These are phyloP conservation scores for Cyanodermella asteris DNA, from an alignment of 2,329 filamentous ascomycete species.

Conservation along the genomic window DNA sequence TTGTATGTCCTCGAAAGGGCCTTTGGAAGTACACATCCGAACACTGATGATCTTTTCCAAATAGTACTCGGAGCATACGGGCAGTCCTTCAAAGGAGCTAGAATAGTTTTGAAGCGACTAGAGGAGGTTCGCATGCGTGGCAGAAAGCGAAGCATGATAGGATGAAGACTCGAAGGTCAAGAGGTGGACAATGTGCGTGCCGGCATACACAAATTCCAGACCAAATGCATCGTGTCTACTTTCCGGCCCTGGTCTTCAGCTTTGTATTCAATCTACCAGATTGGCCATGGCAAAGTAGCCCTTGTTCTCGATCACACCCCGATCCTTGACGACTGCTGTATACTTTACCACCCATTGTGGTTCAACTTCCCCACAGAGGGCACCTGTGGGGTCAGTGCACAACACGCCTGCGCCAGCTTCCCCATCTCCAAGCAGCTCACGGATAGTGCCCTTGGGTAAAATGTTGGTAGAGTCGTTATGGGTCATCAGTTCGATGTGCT, in stretches of 20 bases:
- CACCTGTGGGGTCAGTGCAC: conserved; percentile 29
- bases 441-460: conserved; percentile 60
- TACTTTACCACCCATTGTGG: conserved; percentile 96
- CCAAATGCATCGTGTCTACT: background rate
- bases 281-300: conserved; percentile 75
- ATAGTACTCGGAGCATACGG: conserved; percentile 56
- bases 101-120: conserved; percentile 52
- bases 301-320: conserved; percentile 95
- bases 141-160: conserved; percentile 91
- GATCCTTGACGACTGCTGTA: conserved; percentile 78
- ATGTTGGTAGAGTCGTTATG: conserved; percentile 91
- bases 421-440: conserved; percentile 59
- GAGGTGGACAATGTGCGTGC: background rate
- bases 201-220: background rate
- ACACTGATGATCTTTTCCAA: conserved; percentile 53
- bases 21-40: conserved; percentile 84
- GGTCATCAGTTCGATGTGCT: conserved; percentile 70
- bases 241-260: background rate
- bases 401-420: conserved; percentile 55
- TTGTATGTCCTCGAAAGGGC: conserved; percentile 87
- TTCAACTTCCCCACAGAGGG: conserved; percentile 53
- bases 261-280: conserved; percentile 4
- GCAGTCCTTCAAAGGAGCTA: conserved; percentile 52
- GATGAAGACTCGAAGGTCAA: conserved; percentile 29
- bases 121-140: conserved; percentile 88